Percentiles rank a stretch among this genome's conserved stretches.
These are phyloP conservation scores for Platanthera guangdongensis DNA, from an alignment of 106 monocot genomes.

Conservation along the genomic window DNA sequence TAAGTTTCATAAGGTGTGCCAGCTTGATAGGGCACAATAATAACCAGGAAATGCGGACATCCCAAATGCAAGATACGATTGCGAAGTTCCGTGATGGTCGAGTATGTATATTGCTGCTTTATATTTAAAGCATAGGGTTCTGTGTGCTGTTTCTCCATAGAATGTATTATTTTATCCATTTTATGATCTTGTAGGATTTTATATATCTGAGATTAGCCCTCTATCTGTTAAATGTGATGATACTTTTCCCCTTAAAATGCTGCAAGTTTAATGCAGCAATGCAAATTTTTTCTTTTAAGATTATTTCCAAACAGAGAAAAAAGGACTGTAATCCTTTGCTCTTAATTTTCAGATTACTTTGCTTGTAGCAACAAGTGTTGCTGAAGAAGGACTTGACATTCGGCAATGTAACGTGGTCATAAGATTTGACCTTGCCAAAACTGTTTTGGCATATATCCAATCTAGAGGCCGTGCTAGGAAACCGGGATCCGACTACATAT, in stretches of 20 bases:
- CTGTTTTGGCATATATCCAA: slow-evolving; percentile 98
- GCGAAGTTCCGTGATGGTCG: slow-evolving; percentile 95
- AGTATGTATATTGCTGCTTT: slow-evolving; percentile 35
- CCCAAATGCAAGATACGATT: slow-evolving; percentile 99
- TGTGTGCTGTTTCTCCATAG: background rate
- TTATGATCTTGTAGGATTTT: background rate
- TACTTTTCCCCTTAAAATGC: background rate
- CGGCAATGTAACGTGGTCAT: slow-evolving; percentile 99
- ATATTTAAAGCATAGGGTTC: background rate
- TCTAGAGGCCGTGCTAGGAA: slow-evolving; percentile 98
- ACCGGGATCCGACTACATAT: slow-evolving; percentile 98
- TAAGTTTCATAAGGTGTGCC: slow-evolving; percentile 87
- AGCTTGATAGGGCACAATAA: slow-evolving; percentile 99
- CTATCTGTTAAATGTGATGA: background rate
- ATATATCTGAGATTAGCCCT: background rate
- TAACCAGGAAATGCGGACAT: slow-evolving; percentile 92
- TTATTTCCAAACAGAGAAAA: background rate
- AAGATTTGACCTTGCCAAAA: slow-evolving; percentile 98
- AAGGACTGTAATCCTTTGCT: background rate
- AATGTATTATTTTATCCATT: background rate
- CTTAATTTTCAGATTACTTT: slow-evolving; percentile 61
- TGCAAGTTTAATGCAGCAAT: background rate
- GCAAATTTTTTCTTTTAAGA: background rate
- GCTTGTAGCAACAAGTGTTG: slow-evolving; percentile 97
- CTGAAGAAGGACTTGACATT: slow-evolving; percentile 99